A percentile compares a stretch with the other conserved stretches of the same genome.
These are phyloP conservation scores for Botrytis hyacinthi DNA, from an alignment of 2,329 filamentous ascomycete genomes.

Conservation along the genomic window DNA sequence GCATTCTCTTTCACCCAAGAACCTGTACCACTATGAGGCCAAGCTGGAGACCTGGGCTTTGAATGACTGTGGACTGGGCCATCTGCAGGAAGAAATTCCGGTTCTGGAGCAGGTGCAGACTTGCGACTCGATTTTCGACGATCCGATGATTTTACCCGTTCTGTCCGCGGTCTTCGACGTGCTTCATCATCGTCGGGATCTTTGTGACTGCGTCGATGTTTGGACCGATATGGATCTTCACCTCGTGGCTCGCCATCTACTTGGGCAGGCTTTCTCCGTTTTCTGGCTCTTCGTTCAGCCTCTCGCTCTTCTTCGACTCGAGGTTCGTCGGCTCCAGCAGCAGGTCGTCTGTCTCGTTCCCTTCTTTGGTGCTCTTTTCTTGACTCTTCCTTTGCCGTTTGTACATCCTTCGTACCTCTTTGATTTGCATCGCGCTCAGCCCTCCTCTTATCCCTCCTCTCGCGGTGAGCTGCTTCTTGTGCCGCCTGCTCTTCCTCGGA, in stretches of 20 bases:
- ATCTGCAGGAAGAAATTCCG: conserved; percentile 33
- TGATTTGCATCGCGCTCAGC: conserved; percentile 50
- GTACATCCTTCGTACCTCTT: conserved; percentile 51
- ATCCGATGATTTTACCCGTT: conserved; percentile 45
- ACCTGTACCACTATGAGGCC: conserved; percentile 63
- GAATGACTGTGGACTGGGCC: conserved; percentile 34
- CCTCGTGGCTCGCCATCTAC: conserved; percentile 46
- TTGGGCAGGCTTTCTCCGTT: conserved; percentile 43
- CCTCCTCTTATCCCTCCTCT: conserved; percentile 44
- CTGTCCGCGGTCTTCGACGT: conserved; percentile 54
- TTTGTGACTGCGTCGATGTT: conserved; percentile 49
- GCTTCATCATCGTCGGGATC: conserved; percentile 54
- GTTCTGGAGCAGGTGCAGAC: conserved; percentile 42
- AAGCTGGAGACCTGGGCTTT: conserved; percentile 42
- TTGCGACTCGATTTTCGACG: conserved; percentile 42
- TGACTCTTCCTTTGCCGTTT: conserved; percentile 55
- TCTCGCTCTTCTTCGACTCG: conserved; percentile 25
- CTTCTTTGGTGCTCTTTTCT: conserved; percentile 54
- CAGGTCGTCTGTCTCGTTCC: conserved; percentile 49
- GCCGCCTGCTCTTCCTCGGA: conserved; percentile 60
- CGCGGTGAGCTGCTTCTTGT: conserved; percentile 60
- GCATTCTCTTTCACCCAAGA: conserved; percentile 66
- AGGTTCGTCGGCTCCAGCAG: conserved; percentile 44
- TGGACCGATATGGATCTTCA: conserved; percentile 43
- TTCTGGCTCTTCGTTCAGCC: conserved; percentile 44